A percentile compares a stretch with the other conserved stretches of the same genome.
phyloP scores from a whole-genome alignment of 345 rosid species.

The Gossypium sturtianum region DNA sequence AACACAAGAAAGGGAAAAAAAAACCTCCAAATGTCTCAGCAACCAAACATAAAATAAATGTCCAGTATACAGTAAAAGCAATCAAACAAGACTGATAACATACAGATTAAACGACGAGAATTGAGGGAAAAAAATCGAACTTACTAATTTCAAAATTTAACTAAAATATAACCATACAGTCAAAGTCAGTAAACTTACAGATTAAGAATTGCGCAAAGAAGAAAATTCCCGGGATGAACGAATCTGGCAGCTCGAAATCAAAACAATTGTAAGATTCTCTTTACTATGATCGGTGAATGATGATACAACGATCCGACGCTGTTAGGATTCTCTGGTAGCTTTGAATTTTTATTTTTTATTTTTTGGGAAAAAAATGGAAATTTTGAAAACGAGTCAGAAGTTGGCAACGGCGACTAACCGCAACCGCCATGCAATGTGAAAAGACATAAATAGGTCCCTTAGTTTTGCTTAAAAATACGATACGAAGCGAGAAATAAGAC shows the following conservation, averaged over 20 bases:
- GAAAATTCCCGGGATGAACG: neutral
- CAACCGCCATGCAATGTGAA: constrained; percentile 10
- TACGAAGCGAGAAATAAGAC: neutral
- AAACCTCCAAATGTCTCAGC: neutral
- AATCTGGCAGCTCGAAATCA: constrained; percentile 7
- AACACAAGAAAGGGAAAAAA: neutral
- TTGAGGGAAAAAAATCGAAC: neutral
- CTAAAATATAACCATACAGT: neutral
- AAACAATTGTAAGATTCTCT: neutral
- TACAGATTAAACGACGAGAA: constrained; percentile 6
- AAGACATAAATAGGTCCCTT: neutral
- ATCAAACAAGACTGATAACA: neutral
- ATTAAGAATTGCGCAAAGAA: neutral
- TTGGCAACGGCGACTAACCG: neutral
- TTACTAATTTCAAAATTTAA: neutral
- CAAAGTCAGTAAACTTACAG: constrained; percentile 25
- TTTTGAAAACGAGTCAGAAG: neutral
- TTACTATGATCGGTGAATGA: neutral
- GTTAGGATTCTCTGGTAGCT: constrained; percentile 11
- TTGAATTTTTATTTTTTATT: constrained; percentile 4
- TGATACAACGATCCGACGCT: constrained; percentile 8
- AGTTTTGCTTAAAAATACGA: neutral
- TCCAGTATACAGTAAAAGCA: neutral
- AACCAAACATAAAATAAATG: constrained; percentile 9
- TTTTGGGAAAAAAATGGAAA: neutral